phyloP scores from a whole-genome alignment of 2,329 filamentous ascomycete genomes.

The Paraconiothyrium sp. region DNA sequence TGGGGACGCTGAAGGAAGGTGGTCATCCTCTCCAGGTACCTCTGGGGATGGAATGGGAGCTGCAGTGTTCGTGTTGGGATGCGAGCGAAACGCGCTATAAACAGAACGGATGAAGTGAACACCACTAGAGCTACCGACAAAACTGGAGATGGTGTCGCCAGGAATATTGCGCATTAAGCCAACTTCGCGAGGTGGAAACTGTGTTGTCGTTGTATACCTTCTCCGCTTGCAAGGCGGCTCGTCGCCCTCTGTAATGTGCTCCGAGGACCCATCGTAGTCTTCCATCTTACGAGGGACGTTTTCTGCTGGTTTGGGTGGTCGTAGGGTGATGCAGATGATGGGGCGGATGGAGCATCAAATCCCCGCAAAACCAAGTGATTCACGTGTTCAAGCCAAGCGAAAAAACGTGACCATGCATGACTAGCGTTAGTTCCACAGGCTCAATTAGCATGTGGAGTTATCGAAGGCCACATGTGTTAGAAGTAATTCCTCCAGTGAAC shows the following conservation, averaged over 20 bases:
- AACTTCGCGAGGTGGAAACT: constrained; percentile 50
- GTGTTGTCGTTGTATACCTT: constrained; percentile 19
- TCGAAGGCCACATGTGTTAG: neutral
- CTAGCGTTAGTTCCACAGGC: neutral
- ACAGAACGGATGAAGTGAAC: constrained; percentile 69
- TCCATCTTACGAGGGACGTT: constrained; percentile 12
- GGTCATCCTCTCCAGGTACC: constrained; percentile 68
- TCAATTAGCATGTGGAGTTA: neutral
- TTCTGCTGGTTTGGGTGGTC: neutral
- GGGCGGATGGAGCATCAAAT: constrained; percentile 1
- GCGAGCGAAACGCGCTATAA: constrained; percentile 57
- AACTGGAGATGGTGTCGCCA: constrained; percentile 60
- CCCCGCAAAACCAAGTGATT: neutral
- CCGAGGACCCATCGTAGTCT: neutral
- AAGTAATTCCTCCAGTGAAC: constrained; percentile 11
- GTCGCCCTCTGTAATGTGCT: constrained; percentile 7
- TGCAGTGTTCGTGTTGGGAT: constrained; percentile 27
- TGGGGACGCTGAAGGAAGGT: constrained; percentile 46
- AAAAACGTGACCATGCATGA: neutral
- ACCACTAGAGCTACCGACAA: constrained; percentile 66
- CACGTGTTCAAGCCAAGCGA: neutral
- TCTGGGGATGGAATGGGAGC: constrained; percentile 34
- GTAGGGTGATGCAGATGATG: neutral
- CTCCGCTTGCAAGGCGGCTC: constrained; percentile 24
- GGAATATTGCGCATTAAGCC: constrained; percentile 63